phyloP scores from a whole-genome alignment of 2,329 filamentous ascomycete species.

The Ophiocordyceps camponoti-floridani region DNA sequence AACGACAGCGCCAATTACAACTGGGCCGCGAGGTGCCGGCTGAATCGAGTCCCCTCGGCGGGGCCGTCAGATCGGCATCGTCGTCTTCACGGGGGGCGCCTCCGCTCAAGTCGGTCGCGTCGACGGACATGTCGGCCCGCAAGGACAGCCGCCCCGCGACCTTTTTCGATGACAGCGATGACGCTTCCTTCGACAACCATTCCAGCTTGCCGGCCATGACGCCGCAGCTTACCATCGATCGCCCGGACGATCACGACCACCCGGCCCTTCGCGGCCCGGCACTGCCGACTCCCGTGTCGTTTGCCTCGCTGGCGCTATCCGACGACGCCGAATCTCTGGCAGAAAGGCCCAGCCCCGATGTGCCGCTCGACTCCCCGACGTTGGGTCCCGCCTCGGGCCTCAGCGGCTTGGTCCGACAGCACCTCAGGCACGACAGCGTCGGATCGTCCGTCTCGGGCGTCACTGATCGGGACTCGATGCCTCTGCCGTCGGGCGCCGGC shows the following conservation, averaged over 20 bases:
- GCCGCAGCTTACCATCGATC: slow-evolving; percentile 21
- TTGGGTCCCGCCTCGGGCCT: slow-evolving; percentile 52
- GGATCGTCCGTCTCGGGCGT: slow-evolving; percentile 59
- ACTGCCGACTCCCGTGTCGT: slow-evolving; percentile 23
- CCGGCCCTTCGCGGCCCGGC: slow-evolving; percentile 32
- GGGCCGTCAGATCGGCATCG: slow-evolving; percentile 25
- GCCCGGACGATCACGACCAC: slow-evolving; percentile 34
- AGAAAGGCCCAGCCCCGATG: slow-evolving; percentile 6
- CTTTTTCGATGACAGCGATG: slow-evolving; percentile 27
- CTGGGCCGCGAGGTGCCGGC: slow-evolving; percentile 50
- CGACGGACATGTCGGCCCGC: slow-evolving; percentile 4
- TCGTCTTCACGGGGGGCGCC: slow-evolving; percentile 22
- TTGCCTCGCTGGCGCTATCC: slow-evolving; percentile 10
- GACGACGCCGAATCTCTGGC: slow-evolving; percentile 10
- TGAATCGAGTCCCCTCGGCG: slow-evolving; percentile 18
- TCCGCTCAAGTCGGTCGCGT: slow-evolving; percentile 14
- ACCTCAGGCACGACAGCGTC: slow-evolving; percentile 66
- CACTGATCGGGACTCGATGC: slow-evolving; percentile 15
- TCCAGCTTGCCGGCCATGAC: slow-evolving; percentile 5
- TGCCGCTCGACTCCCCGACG: slow-evolving; percentile 55
- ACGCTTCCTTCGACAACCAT: slow-evolving; percentile 8
- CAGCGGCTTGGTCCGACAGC: slow-evolving; percentile 67
- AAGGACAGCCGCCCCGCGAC: slow-evolving; percentile 18
- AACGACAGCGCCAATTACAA: slow-evolving; percentile 67
- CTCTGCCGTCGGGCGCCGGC: neutral